Percentiles rank a stretch among this genome's conserved stretches.
Conservation (phyloP, 1,284 basidiomycete species). For the Trichosporon sp. region DNA sequence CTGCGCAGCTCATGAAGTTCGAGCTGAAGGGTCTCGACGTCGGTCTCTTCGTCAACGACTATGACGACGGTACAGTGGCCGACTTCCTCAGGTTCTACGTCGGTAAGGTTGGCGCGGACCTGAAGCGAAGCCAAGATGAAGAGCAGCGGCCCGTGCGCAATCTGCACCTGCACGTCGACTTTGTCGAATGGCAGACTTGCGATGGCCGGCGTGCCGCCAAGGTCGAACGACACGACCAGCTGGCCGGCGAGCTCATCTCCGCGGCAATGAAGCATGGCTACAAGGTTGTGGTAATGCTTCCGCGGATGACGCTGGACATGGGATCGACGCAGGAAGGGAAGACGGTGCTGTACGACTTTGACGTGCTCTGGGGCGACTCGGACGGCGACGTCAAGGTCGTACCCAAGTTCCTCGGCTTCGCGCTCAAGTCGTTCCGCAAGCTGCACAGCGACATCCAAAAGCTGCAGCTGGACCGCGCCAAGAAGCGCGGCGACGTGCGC, state of each 20-base stretch:
- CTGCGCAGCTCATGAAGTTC: conserved; percentile 50
- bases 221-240: conserved; percentile 36
- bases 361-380: conserved; percentile 47
- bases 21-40: conserved; percentile 49
- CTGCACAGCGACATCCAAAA: conserved; percentile 46
- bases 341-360: conserved; percentile 47
- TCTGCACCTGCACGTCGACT: conserved; percentile 40
- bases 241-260: conserved; percentile 40
- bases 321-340: conserved; percentile 40
- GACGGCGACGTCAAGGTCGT: conserved; percentile 50
- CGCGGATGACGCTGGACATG: conserved; percentile 49
- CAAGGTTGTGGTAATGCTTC: conserved; percentile 44
- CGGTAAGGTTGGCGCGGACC: conserved; percentile 45
- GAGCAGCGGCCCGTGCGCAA: conserved; percentile 39
- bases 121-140: conserved; percentile 37
- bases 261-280: conserved; percentile 35
- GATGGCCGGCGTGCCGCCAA: conserved; percentile 37
- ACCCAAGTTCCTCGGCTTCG: conserved; percentile 49
- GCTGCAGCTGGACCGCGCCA: conserved; percentile 42
- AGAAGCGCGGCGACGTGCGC: conserved; percentile 37
- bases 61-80: conserved; percentile 38
- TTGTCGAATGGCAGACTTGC: conserved; percentile 44
- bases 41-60: conserved; percentile 48
- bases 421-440: conserved; percentile 42
- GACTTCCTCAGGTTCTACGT: conserved; percentile 52